Conservation (phyloP, 805 yeast species). For the Candida coquimbonensis region DNA sequence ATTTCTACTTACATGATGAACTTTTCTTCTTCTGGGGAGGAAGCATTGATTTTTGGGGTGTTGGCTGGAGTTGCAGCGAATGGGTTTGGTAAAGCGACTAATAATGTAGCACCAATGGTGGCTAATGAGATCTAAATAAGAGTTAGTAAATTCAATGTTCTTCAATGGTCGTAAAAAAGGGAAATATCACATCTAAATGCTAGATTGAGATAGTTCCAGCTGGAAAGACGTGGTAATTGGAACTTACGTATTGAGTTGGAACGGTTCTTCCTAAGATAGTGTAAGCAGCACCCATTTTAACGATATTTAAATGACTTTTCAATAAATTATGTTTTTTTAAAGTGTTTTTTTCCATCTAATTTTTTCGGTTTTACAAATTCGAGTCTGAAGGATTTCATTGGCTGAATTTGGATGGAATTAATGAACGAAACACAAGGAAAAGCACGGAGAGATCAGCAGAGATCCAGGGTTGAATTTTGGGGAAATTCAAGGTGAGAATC, state of each 20-base stretch:
- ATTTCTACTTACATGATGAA: constrained; percentile 39
- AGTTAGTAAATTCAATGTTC: constrained; percentile 4
- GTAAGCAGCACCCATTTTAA: constrained; percentile 77
- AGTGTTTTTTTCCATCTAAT: neutral
- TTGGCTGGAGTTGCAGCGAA: constrained; percentile 33
- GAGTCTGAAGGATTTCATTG: constrained; percentile 2
- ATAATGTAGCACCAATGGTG: constrained; percentile 64
- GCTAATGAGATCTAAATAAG: constrained; percentile 61
- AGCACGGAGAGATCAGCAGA: neutral
- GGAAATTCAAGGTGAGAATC: too few species aligned
- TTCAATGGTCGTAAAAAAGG: too few species aligned
- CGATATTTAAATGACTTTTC: neutral
- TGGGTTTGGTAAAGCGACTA: constrained; percentile 66
- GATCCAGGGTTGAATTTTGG: too few species aligned
- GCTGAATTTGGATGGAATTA: neutral
- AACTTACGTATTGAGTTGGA: constrained; percentile 67
- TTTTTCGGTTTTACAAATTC: neutral
- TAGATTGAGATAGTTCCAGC: neutral
- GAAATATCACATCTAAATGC: neutral
- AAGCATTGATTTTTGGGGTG: constrained; percentile 61
- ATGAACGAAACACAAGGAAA: neutral
- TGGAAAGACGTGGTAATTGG: neutral
- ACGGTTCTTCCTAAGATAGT: constrained; percentile 76
- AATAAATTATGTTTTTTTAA: neutral
- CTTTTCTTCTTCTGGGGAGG: constrained; percentile 83